These are phyloP conservation scores for Cryphonectria nitschkei DNA, from an alignment of 2,329 filamentous ascomycete species.

Conservation along the genomic window DNA sequence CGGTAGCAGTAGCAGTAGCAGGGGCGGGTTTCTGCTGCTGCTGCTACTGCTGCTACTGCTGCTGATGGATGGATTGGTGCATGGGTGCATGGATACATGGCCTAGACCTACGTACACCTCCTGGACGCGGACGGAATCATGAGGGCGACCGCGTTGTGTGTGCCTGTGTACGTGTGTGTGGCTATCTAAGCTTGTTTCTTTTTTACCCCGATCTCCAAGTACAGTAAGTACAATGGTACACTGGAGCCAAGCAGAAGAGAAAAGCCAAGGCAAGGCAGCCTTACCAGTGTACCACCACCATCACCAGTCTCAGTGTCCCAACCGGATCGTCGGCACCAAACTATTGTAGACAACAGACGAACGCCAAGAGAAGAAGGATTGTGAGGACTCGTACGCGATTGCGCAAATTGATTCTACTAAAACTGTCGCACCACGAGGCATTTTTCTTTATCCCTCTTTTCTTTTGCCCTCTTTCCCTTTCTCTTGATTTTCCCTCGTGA, in stretches of 20 bases:
- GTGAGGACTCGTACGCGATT: conserved; percentile 2
- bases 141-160: conserved; percentile 5
- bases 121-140: neutral
- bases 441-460: neutral
- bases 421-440: neutral
- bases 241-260: neutral
- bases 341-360: neutral
- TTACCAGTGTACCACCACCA: conserved; percentile 7
- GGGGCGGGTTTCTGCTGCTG: too few species aligned
- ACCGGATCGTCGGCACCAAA: neutral
- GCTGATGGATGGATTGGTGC: neutral
- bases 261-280: conserved; percentile 17
- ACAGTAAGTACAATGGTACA: neutral
- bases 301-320: conserved; percentile 6
- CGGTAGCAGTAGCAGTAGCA: neutral
- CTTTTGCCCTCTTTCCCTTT: neutral
- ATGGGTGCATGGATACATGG: neutral
- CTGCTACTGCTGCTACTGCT: too few species aligned
- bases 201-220: neutral
- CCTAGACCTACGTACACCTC: neutral
- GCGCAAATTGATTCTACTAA: neutral
- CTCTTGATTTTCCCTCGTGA: conserved; percentile 10
- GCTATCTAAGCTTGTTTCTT: conserved; percentile 16
- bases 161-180: neutral
- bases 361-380: neutral